A percentile compares a stretch with the other conserved stretches of the same genome.
These are phyloP conservation scores for Candida glucosophila DNA, from an alignment of 1,139 yeast species.

Conservation along the genomic window DNA sequence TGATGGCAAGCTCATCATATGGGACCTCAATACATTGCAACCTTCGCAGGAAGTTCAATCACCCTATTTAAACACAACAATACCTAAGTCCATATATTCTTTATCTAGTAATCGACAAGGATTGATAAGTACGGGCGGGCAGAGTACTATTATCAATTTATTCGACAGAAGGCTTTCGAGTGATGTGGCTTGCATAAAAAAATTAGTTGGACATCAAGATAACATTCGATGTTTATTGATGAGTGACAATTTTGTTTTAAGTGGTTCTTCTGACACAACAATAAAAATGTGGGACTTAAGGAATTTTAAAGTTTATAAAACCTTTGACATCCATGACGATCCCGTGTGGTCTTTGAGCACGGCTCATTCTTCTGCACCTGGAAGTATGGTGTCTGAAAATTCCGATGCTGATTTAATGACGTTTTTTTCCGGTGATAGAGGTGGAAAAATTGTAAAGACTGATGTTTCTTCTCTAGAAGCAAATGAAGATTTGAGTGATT, in stretches of 20 bases:
- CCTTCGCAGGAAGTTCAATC: slow-evolving; percentile 17
- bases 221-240: slow-evolving; percentile 61
- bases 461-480: slow-evolving; percentile 33
- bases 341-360: slow-evolving; percentile 61
- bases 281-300: slow-evolving; percentile 78
- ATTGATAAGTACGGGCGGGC: slow-evolving; percentile 57
- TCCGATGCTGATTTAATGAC: slow-evolving; percentile 27
- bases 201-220: slow-evolving; percentile 73
- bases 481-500: slow-evolving; percentile 10
- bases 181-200: slow-evolving; percentile 30
- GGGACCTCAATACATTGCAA: slow-evolving; percentile 48
- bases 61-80: slow-evolving; percentile 6
- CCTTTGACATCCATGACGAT: slow-evolving; percentile 59
- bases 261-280: slow-evolving; percentile 79
- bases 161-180: slow-evolving; percentile 45
- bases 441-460: slow-evolving; percentile 60
- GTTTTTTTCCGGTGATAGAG: slow-evolving; percentile 75
- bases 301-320: slow-evolving; percentile 50
- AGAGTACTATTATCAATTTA: slow-evolving; percentile 50
- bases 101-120: slow-evolving; percentile 35
- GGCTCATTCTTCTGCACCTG: slow-evolving; percentile 11
- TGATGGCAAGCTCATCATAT: slow-evolving; percentile 64
- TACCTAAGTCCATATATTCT: slow-evolving; percentile 50
- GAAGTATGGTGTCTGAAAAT: slow-evolving; percentile 5
- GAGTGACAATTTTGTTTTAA: slow-evolving; percentile 51